phyloP scores from a whole-genome alignment of 2,329 filamentous ascomycete species.

The Pezicula rhizophila region DNA sequence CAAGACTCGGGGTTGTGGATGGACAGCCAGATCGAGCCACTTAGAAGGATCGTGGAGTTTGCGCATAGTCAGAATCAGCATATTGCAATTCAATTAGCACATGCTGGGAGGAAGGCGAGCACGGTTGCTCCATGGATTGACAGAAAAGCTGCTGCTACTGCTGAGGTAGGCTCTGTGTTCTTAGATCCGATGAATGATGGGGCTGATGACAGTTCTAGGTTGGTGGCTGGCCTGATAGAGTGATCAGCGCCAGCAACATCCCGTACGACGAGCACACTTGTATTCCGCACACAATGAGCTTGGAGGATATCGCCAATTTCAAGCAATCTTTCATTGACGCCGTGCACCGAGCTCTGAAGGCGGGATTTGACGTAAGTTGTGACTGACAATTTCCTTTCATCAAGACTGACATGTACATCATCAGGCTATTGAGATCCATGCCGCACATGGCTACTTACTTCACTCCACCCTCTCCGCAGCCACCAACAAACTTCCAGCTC shows the following conservation, averaged over 20 bases:
- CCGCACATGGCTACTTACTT: constrained; percentile 71
- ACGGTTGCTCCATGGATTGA: constrained; percentile 56
- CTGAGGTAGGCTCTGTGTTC: constrained; percentile 28
- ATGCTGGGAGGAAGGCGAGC: constrained; percentile 66
- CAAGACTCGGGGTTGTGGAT: constrained; percentile 75
- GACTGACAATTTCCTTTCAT: constrained; percentile 1
- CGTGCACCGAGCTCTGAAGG: constrained; percentile 53
- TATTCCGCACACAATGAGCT: constrained; percentile 59
- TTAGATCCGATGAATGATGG: neutral
- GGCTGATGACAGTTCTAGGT: constrained; percentile 19
- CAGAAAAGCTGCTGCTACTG: constrained; percentile 41
- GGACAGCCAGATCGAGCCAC: constrained; percentile 69
- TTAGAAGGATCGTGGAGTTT: constrained; percentile 67
- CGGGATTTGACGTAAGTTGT: constrained; percentile 53
- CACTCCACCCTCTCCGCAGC: constrained; percentile 62
- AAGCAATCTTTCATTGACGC: constrained; percentile 55
- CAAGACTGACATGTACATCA: constrained; percentile 2
- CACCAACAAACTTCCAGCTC: constrained; percentile 60
- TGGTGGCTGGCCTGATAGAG: constrained; percentile 51
- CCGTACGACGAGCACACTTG: constrained; percentile 56
- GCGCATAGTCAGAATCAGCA: constrained; percentile 60
- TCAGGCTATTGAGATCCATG: constrained; percentile 63
- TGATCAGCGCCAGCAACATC: constrained; percentile 44
- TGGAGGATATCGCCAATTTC: constrained; percentile 58
- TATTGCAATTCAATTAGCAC: constrained; percentile 71